Base-by-base conservation (phyloP, 108 stramenopile genomes). In the Cylindrotheca closterium region DNA sequence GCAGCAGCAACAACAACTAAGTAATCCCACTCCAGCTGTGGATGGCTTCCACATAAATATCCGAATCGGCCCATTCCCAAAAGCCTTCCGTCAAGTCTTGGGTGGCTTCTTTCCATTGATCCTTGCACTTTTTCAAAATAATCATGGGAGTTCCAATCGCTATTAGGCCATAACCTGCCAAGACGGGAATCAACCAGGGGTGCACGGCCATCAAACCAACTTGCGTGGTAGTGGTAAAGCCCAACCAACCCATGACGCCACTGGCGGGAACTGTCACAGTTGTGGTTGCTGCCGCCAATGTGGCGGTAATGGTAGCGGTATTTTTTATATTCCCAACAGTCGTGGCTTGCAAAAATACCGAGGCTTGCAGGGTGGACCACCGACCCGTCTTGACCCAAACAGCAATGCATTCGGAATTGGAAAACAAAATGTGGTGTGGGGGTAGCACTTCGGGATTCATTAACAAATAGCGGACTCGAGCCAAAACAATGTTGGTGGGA, bases 381-480 rank as follows among this genome's bases (percentile, higher is more conserved):
- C 47, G 69, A 12, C 80, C 80, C 2, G 84, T 85, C 49, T 81
- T 81, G 60, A 77, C 75, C 84, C 84, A 91, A 5, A 92, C 87
- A 2, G 91, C 91, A 46, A 92, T 82, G 52, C 87, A 88, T 68
- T 92, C 91, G 47, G 74, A 79, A 53, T 90, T 90, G 17, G 83
- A 60, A 26, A 78, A 69, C 30, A 90, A 52, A 46, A 79, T 68
- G 47, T 85, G 77, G 64, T 90, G 84, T 0, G 68, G 70, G 0
- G 85, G 79, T 30, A 86, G 59, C 48, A 72, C 56, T 0, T 27
- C 0, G 22, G 18, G 30, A 32, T 48, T 48, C 22, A 47, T 29
- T 22, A 67, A 47, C 3, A 69, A 22, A 58, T 77, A 79, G 31
- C 74, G 68, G 0, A 65, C 67, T 23, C 78, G 50, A 15, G 66